Evolutionary conservation across 2,329 filamentous ascomycete species (phyloP), one percentile per base, ranked within the genome.

Genomic region (Dryadomyces sulphureus): DNA sequence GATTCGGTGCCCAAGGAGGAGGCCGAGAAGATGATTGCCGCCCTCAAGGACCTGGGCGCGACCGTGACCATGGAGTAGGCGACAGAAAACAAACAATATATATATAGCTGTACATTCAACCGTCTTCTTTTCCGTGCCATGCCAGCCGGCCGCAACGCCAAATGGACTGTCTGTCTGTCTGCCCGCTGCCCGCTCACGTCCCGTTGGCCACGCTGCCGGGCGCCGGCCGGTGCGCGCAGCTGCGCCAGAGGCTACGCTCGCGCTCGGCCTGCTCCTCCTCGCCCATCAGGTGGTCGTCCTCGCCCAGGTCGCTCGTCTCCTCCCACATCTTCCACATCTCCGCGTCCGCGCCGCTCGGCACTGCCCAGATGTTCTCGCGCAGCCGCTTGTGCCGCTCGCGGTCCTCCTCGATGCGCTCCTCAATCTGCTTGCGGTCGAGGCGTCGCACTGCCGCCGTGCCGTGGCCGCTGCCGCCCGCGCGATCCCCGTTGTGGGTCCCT

Each of bases 1-100:
- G 92, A 99, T 70, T 89, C 84, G 44, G 88, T 98, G 55, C 84
- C 90, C 53, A 99, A 98, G 78, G 92, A 99, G 61, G 93, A 99
- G 65, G 88, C 87, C 7, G 90, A 96, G 76, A 98, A 98, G 81
- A 95, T 98, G 60, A 53, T 98, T 49, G 85, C 86, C 65, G 80
- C 85, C 38, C 75, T 99, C 72, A 96, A 96, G 79, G 89, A 77
- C 55, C 70, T 99, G 51, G 92, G 92, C 54, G 92, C 83, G 53
- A 87, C 84, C 54, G 90, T 86, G 50, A 69, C 76, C 53, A 92
- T 98, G 85, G 92, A 98, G 65, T 96, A 86, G 70, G 58, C 16
- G 16, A 17, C 4, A 17, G 24, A 4, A 32, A 12, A 30, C 25
- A 30, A 12, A 39, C 19, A 14, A 24, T 16, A 20, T 3, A 20